These are phyloP conservation scores for Calonectria fujianensis DNA, from an alignment of 2,329 filamentous ascomycete species.

Conservation along the genomic window DNA sequence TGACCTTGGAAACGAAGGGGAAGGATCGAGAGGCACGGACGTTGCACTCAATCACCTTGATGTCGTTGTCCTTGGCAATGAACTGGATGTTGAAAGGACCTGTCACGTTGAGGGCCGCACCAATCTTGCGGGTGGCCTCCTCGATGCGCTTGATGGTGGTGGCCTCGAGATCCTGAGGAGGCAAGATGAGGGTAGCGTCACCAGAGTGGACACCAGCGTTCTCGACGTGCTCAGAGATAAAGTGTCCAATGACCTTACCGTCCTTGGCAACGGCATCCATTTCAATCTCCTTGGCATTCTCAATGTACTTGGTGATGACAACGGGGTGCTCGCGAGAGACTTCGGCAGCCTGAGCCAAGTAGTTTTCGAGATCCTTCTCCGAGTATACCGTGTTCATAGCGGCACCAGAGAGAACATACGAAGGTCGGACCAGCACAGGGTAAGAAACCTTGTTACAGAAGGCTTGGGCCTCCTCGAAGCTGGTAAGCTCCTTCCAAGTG, in stretches of 20 bases:
- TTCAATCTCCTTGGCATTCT: constrained; percentile 99
- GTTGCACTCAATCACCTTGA: constrained; percentile 99
- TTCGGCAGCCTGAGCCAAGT: constrained; percentile 91
- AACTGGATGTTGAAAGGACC: constrained; percentile 99
- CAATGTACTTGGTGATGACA: constrained; percentile 99
- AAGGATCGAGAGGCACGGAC: constrained; percentile 97
- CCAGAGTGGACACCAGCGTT: constrained; percentile 99
- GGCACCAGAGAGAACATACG: constrained; percentile 96
- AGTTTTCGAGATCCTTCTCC: constrained; percentile 90
- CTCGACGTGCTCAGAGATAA: constrained; percentile 98
- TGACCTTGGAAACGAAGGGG: constrained; percentile 98
- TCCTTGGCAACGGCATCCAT: constrained; percentile 98
- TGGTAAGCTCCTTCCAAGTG: constrained; percentile 97
- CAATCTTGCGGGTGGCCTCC: constrained; percentile 96
- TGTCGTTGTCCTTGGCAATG: constrained; percentile 99
- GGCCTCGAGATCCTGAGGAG: constrained; percentile 92
- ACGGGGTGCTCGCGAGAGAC: constrained; percentile 97
- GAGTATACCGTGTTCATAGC: constrained; percentile 99
- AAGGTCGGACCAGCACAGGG: constrained; percentile 95
- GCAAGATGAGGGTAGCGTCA: constrained; percentile 95
- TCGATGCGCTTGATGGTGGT: constrained; percentile 94
- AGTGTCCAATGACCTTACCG: constrained; percentile 93
- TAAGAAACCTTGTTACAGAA: constrained; percentile 95
- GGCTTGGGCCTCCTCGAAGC: constrained; percentile 89
- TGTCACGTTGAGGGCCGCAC: constrained; percentile 93